Evolutionary conservation across 164 flowering plant genomes (phyloP), one percentile per base, ranked within the genome.

Genomic region (Sedum album): DNA sequence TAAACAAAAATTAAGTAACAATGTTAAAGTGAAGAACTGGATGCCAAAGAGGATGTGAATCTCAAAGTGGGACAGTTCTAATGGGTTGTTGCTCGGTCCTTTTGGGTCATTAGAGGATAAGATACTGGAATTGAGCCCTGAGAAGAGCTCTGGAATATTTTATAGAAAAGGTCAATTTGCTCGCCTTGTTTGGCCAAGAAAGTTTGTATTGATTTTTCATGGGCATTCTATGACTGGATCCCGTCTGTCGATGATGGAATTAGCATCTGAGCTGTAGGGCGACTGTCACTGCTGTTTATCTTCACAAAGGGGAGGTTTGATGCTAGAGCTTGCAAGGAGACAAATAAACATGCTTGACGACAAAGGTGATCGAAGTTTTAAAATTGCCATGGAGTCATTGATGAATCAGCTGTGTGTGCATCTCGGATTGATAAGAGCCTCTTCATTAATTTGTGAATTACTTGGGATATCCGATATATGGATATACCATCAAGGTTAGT

Each of bases 151-250:
- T 0, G 96, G 97, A 67, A 95, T 96, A 42, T 95, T 97, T 81
- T 90, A 92, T 65, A 80, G 97, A 78, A 89, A 84, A 72, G 87
- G 90, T 23, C 84, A 80, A 31, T 92, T 95, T 71, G 82, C 93
- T 30, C 91, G 89, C 26, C 81, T 89, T 39, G 97, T 92, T 55
- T 90, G 99, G 97, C 90, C 97, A 14, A 84, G 97, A 76, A 88
- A 84, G 67, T 88, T 95, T 79, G 85, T 95, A 18, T 71, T 95
- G 79, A 75, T 95, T 74, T 81, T 95, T 73, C 97, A 95, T 73
- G 97, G 89, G 78, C 88, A 92, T 8, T 92, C 99, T n/a, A 82
- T 92, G 92, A 95, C 97, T 41, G 99, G 97, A 6, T 94, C 97
- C 30, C 99, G 97, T 8, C 84, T 92, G 68, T 91, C 97, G 18